These are phyloP conservation scores for Mucor plumbeus DNA, from an alignment of 371 early-diverging fungal species.

Conservation along the genomic window DNA sequence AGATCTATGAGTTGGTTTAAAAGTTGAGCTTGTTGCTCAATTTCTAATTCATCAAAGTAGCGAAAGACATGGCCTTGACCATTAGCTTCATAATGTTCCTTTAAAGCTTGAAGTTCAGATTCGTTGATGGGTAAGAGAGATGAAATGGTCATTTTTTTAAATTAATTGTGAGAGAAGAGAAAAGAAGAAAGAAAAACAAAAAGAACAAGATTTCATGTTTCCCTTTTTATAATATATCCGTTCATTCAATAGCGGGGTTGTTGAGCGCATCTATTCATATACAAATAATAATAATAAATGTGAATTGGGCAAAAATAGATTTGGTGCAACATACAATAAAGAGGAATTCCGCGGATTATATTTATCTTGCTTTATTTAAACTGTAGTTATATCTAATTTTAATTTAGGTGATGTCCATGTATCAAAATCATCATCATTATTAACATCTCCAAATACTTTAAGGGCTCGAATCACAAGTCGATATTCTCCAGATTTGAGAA, in stretches of 20 bases:
- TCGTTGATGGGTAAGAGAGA: conserved; percentile 30
- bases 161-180: conserved; percentile 8
- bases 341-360: conserved; percentile 17
- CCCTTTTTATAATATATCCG: conserved; percentile 31
- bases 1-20: conserved; percentile 71
- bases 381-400: conserved; percentile 12
- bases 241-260: conserved; percentile 13
- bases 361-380: not conserved
- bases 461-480: conserved; percentile 25
- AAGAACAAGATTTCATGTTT: conserved; percentile 7
- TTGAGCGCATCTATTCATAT: not conserved
- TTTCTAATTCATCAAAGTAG: conserved; percentile 73
- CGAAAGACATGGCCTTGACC: conserved; percentile 92
- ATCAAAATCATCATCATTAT: conserved; percentile 27
- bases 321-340: not conserved
- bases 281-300: not conserved
- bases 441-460: conserved; percentile 26
- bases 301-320: conserved; percentile 13
- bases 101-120: conserved; percentile 54
- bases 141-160: conserved; percentile 31
- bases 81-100: conserved; percentile 70
- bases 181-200: conserved; percentile 15
- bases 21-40: conserved; percentile 62
- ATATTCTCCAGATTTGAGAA: conserved; percentile 24
- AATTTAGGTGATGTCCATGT: conserved; percentile 34